These are phyloP conservation scores for Datura wrightii DNA, from an alignment of 257 asterid species.

Conservation along the genomic window DNA sequence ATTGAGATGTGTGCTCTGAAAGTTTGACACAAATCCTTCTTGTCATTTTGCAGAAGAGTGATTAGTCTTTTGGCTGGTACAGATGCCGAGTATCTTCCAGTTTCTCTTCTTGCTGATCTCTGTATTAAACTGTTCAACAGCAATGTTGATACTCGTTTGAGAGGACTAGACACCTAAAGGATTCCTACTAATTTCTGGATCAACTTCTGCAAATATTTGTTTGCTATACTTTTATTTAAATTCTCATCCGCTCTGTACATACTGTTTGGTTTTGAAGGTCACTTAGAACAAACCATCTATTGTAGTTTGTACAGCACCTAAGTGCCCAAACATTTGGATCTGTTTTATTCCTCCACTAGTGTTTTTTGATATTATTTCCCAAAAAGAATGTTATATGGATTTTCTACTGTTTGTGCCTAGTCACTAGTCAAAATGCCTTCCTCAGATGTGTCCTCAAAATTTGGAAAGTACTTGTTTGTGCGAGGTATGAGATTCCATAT, in stretches of 20 bases:
- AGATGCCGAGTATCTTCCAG: constrained; percentile 18
- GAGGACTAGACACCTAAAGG: constrained; percentile 22
- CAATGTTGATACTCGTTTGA: constrained; percentile 11
- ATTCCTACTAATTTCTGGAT: background rate
- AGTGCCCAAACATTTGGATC: constrained; percentile 17
- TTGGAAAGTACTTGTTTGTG: background rate
- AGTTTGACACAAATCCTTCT: constrained; percentile 25
- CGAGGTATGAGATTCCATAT: background rate
- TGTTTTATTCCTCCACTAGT: background rate
- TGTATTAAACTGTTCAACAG: background rate
- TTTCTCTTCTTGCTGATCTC: constrained; percentile 19
- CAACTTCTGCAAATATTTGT: constrained; percentile 7
- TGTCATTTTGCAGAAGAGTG: constrained; percentile 29
- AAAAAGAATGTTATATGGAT: background rate
- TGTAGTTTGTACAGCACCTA: constrained; percentile 30
- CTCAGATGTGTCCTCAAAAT: background rate
- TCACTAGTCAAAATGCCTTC: background rate
- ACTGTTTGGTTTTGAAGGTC: constrained; percentile 25
- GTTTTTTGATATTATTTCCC: background rate
- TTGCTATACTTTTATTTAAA: constrained; percentile 2
- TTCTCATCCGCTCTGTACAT: constrained; percentile 24
- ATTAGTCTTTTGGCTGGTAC: constrained; percentile 9
- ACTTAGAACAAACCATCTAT: background rate
- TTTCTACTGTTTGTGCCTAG: background rate
- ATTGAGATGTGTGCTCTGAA: constrained; percentile 1